Evolutionary conservation across 495 filamentous ascomycete genomes (phyloP).

Genomic region (Paragyromitra xinjiangensis): DNA sequence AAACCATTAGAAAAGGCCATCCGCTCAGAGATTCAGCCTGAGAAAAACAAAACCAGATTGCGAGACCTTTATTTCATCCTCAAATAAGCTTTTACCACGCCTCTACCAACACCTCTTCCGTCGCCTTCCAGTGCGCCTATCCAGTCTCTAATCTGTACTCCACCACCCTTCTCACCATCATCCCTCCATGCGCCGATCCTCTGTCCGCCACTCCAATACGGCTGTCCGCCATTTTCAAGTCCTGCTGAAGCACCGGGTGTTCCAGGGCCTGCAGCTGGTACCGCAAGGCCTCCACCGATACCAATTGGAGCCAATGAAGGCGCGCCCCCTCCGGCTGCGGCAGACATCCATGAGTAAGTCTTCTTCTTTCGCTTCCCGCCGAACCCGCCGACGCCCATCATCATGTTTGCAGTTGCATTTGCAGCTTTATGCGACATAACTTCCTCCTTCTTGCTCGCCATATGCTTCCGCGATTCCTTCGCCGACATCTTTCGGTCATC

Average conservation of each 20-base stretch:
- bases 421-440: slow-evolving; percentile 66
- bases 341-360: slow-evolving; percentile 68
- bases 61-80: slow-evolving; percentile 61
- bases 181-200: slow-evolving; percentile 71
- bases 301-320: slow-evolving; percentile 32
- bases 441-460: slow-evolving; percentile 64
- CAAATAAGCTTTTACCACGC: slow-evolving; percentile 66
- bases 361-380: slow-evolving; percentile 68
- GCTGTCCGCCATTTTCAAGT: slow-evolving; percentile 37
- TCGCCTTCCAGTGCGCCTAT: slow-evolving; percentile 70
- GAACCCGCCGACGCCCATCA: slow-evolving; percentile 63
- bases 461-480: slow-evolving; percentile 69
- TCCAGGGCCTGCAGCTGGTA: slow-evolving; percentile 51
- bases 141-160: slow-evolving; percentile 77
- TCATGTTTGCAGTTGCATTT: slow-evolving; percentile 66
- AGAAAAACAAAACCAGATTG: slow-evolving; percentile 10
- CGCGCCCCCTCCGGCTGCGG: slow-evolving; percentile 55
- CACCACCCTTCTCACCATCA: slow-evolving; percentile 67
- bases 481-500: slow-evolving; percentile 52
- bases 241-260: slow-evolving; percentile 34
- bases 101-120: slow-evolving; percentile 64
- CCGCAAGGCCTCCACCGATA: slow-evolving; percentile 57
- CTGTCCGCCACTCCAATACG: slow-evolving; percentile 57
- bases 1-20: slow-evolving; percentile 23
- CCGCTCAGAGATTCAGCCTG: not conserved